Evolutionary conservation across 1,284 basidiomycete genomes (phyloP), one percentile per base, ranked within the genome.

Genomic region (Marasmius sp.): DNA sequence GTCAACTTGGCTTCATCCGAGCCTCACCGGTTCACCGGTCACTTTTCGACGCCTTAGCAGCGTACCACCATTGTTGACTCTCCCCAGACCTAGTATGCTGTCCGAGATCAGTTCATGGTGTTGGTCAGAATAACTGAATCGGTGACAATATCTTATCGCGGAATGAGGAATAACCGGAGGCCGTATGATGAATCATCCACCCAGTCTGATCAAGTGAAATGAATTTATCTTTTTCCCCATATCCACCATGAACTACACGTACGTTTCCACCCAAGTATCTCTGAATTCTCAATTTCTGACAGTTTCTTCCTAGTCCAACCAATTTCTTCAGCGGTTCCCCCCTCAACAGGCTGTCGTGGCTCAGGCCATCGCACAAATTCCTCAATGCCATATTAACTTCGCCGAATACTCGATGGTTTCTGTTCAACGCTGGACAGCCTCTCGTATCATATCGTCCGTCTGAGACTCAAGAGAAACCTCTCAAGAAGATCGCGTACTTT

Each of bases 161-260:
- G 27, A 27, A 27, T 27, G 27, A 27, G 27, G 27, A 27, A 27
- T 27, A 27, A 27, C 27, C 27, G 27, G 27, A 27, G 27, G 27
- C 27, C 27, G 27, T 27, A 27, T 27, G 27, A 27, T 27, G 27
- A 27, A 27, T 27, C 27, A 27, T 27, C 27, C 2, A n/a, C n/a
- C n/a, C n/a, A n/a, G n/a, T 27, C 27, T 27, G 27, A 27, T 5
- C 27, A 27, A 27, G 27, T 54, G 34, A 54, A 37, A n/a, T n/a
- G n/a, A n/a, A n/a, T n/a, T n/a, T 16, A 34, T 3, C 34, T 9
- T n/a, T 54, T 54, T 38, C 34, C 9, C 52, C 34, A 18, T 38
- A 54, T 36, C 52, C 52, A 38, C 52, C 52, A 54, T 54, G 52
- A 54, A 37, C 52, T 54, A 54, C 34, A 54, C 33, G 52, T 54